Base-by-base conservation (phyloP, 2,329 filamentous ascomycete genomes). In the Hymenoscyphus salicellus region DNA sequence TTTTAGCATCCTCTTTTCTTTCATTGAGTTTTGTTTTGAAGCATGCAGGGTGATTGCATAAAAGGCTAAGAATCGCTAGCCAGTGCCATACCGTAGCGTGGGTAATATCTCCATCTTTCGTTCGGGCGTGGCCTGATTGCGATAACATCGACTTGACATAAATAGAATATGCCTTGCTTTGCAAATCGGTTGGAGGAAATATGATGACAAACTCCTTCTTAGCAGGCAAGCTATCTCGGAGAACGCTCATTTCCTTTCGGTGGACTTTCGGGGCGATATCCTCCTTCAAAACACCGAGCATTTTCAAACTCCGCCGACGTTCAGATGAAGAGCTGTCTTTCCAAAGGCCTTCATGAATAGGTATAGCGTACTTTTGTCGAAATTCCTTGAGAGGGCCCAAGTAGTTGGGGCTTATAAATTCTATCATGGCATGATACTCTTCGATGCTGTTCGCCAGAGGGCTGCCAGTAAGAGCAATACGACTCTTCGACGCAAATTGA, bases 351-450 rank as follows among this genome's bases (percentile, higher is more conserved):
- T 83, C 78, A 62, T 88, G 81, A 68, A 97, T 97, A 0, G 91
- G 91, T 2, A 82, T 82, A 5, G 86, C 84, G 73, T 89, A 97
- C n/a, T 87, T 84, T 0, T 81, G 75, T 23, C 81, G 83, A 75
- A 97, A 97, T 72, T 93, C 89, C 0, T 77, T 72, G 10, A 82
- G 77, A 3, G 84, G 82, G 0, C 92, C 92, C 2, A 97, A 81
- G 74, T 91, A 97, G 28, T 86, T 86, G 0, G 91, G 90, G 1
- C 91, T 88, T 60, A 95, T 87, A 92, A 92, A 97, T 68, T 93
- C 85, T 64, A 97, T 89, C 86, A 96, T 91, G n/a, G 87, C 80
- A 73, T 89, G 92, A 73, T 96, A 96, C 71, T 97, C 93, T 32
- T 84, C 80, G 0, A 97, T 86, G 60, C 92, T 90, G 73, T 97